Conservation (phyloP, 306 rosid species). For the Citrullus mucosospermus region DNA sequence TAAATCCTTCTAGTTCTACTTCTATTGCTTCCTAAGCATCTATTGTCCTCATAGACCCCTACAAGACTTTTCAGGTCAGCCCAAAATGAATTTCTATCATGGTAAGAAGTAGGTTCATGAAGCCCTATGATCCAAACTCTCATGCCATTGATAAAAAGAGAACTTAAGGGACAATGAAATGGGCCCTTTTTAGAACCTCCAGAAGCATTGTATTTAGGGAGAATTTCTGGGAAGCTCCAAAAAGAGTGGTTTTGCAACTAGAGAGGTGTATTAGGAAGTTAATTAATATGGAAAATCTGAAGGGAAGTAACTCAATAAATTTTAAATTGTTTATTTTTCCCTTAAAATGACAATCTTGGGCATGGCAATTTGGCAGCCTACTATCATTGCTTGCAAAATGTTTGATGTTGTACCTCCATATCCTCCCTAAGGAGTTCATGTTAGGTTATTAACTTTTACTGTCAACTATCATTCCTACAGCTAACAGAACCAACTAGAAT, state of each 20-base stretch:
- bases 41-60: not conserved
- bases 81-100: not conserved
- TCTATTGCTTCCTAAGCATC: not conserved
- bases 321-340: not conserved
- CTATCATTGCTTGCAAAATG: not conserved
- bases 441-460: not conserved
- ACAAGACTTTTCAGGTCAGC: not conserved
- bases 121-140: not conserved
- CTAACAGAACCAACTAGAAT: not conserved
- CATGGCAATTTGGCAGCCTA: not conserved
- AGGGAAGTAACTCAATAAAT: not conserved
- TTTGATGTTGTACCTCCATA: not conserved
- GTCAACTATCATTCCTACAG: not conserved
- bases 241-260: not conserved
- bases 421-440: not conserved
- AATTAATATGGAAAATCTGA: not conserved
- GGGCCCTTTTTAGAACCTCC: not conserved
- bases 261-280: not conserved
- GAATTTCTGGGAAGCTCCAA: not conserved
- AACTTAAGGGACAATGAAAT: not conserved
- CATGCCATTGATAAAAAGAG: not conserved
- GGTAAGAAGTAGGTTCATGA: not conserved
- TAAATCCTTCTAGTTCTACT: not conserved
- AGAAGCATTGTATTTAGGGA: not conserved
- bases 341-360: not conserved